These are phyloP conservation scores for Plasmopara muralis DNA, from an alignment of 352 stramenopile genomes.

Conservation along the genomic window DNA sequence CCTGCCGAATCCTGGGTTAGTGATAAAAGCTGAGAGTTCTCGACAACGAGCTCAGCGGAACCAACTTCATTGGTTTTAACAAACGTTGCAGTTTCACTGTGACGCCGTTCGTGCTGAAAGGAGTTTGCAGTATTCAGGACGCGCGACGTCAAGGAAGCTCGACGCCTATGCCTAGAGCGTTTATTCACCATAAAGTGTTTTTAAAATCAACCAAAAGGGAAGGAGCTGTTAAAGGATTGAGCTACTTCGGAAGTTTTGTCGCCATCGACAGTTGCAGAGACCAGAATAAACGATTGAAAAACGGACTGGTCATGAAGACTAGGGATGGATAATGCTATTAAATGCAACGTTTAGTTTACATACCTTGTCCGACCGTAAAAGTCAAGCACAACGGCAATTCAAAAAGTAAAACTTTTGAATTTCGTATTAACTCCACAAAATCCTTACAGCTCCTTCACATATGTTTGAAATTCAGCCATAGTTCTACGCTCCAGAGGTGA, in stretches of 20 bases:
- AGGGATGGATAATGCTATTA: too few species aligned
- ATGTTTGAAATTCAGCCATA: too few species aligned
- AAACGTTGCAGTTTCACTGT: slow-evolving; percentile 9
- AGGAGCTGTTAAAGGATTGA: slow-evolving; percentile 1
- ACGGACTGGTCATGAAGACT: slow-evolving; percentile 6
- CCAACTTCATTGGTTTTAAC: slow-evolving; percentile 25
- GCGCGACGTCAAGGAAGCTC: slow-evolving; percentile 6
- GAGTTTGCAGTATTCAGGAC: slow-evolving; percentile 2
- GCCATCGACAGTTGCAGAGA: slow-evolving; percentile 3
- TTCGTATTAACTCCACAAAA: too few species aligned
- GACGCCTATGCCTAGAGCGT: slow-evolving; percentile 17
- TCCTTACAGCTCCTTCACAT: too few species aligned
- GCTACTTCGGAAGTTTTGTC: slow-evolving; percentile 8
- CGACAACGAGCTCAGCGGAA: slow-evolving; percentile 14
- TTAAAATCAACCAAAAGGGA: not conserved
- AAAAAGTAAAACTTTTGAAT: too few species aligned
- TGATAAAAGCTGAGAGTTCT: slow-evolving; percentile 11
- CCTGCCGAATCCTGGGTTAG: slow-evolving; percentile 1
- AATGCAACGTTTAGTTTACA: not conserved
- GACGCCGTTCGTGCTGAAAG: slow-evolving; percentile 4
- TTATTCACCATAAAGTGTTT: slow-evolving; percentile 25
- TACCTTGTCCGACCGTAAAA: too few species aligned
- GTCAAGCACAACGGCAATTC: too few species aligned
- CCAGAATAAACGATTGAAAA: slow-evolving; percentile 14
- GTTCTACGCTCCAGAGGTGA: too few species aligned